Evolutionary conservation across 1,284 basidiomycete genomes (phyloP), one percentile per base, ranked within the genome.

Genomic region (Melampsora americana): DNA sequence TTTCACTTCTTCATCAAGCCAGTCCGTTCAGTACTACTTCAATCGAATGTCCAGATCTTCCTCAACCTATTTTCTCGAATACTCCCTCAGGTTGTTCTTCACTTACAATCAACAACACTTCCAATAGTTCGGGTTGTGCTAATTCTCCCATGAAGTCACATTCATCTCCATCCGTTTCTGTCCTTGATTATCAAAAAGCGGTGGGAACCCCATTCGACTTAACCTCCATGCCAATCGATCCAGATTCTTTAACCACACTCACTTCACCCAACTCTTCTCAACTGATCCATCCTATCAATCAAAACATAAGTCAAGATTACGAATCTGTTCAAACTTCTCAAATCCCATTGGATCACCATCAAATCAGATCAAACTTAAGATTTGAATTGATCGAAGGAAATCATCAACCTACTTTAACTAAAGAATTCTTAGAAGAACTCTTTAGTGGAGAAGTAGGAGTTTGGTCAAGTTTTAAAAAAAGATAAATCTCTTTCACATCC

Each of bases 371-470:
- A 32, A 50, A 14, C 14, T 7, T 67, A 46, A 53, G 26, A 42
- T 42, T 42, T 42, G 39, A 42, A 42, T 42, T 42, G 11, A 42
- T 42, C 12, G 39, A 42, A 42, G 48, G 56, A 26, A 11, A 46
- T n/a, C 66, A 46, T 53, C 56, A 46, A 11, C 66, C 66, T 53
- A 35, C 32, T 9, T 67, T 67, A n/a, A 35, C 26, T 1, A 67
- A 67, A 67, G 66, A 53, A 53, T 46, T 67, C 26, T 67, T 46
- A 53, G 66, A 67, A n/a, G 48, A 67, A 53, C 56, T 67, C 30
- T 67, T 50, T 32, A 46, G 66, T 23, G 66, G 66, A 11, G 66
- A 67, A 35, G 46, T 67, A 26, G 66, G 66, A 18, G 56, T 67
- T 53, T 67, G 44, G 66, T 67, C 66, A 20, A 67, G 66, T 53